Percentiles rank a stretch among this genome's conserved stretches.
phyloP scores from a whole-genome alignment of 495 filamentous ascomycete species.

The Thermothielavioides terrestris region DNA sequence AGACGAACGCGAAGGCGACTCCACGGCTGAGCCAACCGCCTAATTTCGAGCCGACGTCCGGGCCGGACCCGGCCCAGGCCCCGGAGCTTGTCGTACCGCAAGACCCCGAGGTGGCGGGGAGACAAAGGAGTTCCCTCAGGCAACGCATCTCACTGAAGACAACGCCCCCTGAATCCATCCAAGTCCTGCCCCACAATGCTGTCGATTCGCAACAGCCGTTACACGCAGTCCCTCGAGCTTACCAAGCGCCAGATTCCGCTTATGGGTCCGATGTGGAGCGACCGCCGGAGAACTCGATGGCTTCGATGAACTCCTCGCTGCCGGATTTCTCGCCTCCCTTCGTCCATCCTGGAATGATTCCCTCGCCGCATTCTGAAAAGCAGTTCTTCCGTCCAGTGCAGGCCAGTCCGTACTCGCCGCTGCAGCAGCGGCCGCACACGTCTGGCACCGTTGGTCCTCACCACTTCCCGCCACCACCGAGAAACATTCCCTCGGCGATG shows the following conservation, averaged over 20 bases:
- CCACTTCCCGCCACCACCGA: conserved; percentile 23
- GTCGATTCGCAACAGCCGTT: conserved; percentile 24
- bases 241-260: conserved; percentile 41
- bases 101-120: conserved; percentile 19
- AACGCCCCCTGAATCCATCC: conserved; percentile 36
- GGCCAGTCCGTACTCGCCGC: conserved; percentile 46
- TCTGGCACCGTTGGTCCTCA: conserved; percentile 28
- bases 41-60: background rate
- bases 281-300: conserved; percentile 23
- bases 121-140: conserved; percentile 37
- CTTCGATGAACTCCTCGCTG: conserved; percentile 21
- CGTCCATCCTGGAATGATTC: conserved; percentile 30
- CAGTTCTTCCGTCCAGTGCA: conserved; percentile 47
- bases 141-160: conserved; percentile 42
- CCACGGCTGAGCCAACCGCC: conserved; percentile 1
- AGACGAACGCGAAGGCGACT: conserved; percentile 2
- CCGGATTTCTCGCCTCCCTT: conserved; percentile 29
- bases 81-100: conserved; percentile 12
- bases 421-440: conserved; percentile 49
- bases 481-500: conserved; percentile 41
- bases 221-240: conserved; percentile 20
- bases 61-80: conserved; percentile 13
- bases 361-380: conserved; percentile 43
- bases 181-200: conserved; percentile 31
- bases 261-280: conserved; percentile 46